Evolutionary conservation across 129 eudicot genomes (phyloP).

Genomic region (Flaveria robusta): DNA sequence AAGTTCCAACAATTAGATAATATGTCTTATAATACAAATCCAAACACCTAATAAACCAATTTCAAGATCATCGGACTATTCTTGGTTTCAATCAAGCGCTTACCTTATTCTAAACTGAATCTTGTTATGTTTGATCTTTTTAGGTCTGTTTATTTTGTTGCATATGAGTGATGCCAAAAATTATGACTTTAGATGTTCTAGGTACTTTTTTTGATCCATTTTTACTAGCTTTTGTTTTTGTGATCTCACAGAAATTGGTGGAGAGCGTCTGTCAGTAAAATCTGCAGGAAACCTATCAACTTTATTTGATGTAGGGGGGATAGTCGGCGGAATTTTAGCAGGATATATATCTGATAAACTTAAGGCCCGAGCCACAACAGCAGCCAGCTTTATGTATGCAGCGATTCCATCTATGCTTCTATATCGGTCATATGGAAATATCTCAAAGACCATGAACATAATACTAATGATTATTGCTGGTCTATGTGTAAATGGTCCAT

Average conservation of each 20-base stretch:
- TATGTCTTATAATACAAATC: neutral
- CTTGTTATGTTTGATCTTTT: neutral
- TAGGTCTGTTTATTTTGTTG: neutral
- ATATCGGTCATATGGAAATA: conserved; percentile 67
- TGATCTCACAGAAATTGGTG: conserved; percentile 68
- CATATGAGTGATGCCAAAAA: neutral
- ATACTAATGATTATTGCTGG: conserved; percentile 79
- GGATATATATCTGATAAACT: conserved; percentile 86
- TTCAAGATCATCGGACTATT: neutral
- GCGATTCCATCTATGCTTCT: conserved; percentile 79
- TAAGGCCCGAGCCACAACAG: conserved; percentile 85
- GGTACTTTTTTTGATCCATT: no score
- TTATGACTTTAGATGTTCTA: neutral
- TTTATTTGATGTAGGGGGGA: conserved; percentile 90
- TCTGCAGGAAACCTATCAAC: conserved; percentile 96
- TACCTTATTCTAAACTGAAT: neutral
- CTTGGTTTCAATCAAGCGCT: neutral
- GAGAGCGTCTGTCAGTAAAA: conserved; percentile 79
- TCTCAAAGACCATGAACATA: conserved; percentile 59
- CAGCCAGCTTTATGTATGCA: conserved; percentile 72
- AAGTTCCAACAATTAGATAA: neutral
- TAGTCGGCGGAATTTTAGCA: conserved; percentile 86
- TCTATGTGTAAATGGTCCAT: conserved; percentile 92
- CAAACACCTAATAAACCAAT: neutral
- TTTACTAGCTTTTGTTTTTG: no score